Evolutionary conservation across 2,329 filamentous ascomycete genomes (phyloP), one percentile per base, ranked within the genome.

Genomic region (Gliomastix tumulicola): DNA sequence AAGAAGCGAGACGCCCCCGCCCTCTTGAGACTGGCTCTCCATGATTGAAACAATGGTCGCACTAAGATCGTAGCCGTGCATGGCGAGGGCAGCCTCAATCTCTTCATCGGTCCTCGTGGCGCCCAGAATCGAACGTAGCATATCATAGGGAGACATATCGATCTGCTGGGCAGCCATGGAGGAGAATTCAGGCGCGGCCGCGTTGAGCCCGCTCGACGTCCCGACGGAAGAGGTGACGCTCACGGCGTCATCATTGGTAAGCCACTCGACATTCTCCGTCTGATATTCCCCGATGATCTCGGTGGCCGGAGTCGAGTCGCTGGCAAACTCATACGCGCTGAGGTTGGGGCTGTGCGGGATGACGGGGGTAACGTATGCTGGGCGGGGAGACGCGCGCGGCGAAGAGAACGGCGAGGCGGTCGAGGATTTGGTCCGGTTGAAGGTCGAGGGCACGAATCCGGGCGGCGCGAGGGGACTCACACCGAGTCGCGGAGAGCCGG

Each of bases 91-190:
- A n/a, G 80, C 74, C 56, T 96, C 89, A 33, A 98, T 90, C 59
- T 98, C 92, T 35, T 97, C 89, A 50, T 97, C 90, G 3, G 87
- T 84, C 52, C 85, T 83, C 37, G 87, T 81, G 49, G 92, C 88
- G 33, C 90, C 88, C 19, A 98, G 71, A 28, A 98, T 94, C 6
- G 90, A 96, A 43, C 92, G 85, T 38, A 98, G 72, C 77, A 98
- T 97, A 56, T 98, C 92, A 61, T 96, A 95, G 1, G 92, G 90
- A 40, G 87, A 94, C 90, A 98, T 97, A 53, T 97, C 89, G 39
- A 79, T 77, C 52, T 84, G 84, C 55, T 82, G 76, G 34, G 72
- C 64, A 21, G 72, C 68, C 55, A 65, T 57, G 43, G 63, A 66
- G 2, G 74, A 71, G 49, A 78, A 96, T 57, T 96, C 88, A 18